Conservation (phyloP, 1,284 basidiomycete genomes). For the Malassezia sympodialis region DNA sequence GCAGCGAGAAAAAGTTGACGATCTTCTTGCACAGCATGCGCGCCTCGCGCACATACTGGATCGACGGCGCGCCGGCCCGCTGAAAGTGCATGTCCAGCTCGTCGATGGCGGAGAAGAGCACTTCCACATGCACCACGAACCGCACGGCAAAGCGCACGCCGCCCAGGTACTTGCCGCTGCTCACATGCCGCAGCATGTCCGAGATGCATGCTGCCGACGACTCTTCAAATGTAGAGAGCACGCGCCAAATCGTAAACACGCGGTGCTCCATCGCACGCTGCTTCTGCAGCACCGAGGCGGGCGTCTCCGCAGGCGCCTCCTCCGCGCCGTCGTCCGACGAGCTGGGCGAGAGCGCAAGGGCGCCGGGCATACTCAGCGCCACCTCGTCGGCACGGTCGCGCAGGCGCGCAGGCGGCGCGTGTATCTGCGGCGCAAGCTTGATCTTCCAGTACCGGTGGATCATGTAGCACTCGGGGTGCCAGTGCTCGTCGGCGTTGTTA, state of each 20-base stretch:
- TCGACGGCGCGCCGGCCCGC: slow-evolving; percentile 61
- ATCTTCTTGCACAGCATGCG: slow-evolving; percentile 98
- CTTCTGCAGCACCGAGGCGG: slow-evolving; percentile 74
- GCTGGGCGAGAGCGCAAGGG: slow-evolving; percentile 19
- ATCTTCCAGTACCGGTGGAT: slow-evolving; percentile 99
- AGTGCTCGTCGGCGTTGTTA: slow-evolving; percentile 94
- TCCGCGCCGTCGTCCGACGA: slow-evolving; percentile 55
- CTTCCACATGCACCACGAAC: slow-evolving; percentile 96
- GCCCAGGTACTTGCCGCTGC: slow-evolving; percentile 87
- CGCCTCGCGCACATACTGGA: slow-evolving; percentile 94
- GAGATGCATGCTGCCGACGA: slow-evolving; percentile 98
- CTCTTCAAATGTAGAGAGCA: slow-evolving; percentile 94
- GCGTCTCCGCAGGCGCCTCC: slow-evolving; percentile 56
- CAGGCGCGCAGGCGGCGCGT: background rate
- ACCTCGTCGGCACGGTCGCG: background rate
- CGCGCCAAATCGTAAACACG: slow-evolving; percentile 98
- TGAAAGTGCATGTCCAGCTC: slow-evolving; percentile 84
- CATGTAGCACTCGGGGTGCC: slow-evolving; percentile 99
- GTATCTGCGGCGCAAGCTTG: slow-evolving; percentile 56
- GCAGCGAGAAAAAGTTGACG: slow-evolving; percentile 90
- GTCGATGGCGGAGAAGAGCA: slow-evolving; percentile 92
- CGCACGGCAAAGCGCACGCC: slow-evolving; percentile 96
- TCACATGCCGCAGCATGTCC: slow-evolving; percentile 90
- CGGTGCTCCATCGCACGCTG: slow-evolving; percentile 93
- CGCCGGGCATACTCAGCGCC: slow-evolving; percentile 6